phyloP scores from a whole-genome alignment of 176 grass and related monocot species.

The Alopecurus myosuroides region DNA sequence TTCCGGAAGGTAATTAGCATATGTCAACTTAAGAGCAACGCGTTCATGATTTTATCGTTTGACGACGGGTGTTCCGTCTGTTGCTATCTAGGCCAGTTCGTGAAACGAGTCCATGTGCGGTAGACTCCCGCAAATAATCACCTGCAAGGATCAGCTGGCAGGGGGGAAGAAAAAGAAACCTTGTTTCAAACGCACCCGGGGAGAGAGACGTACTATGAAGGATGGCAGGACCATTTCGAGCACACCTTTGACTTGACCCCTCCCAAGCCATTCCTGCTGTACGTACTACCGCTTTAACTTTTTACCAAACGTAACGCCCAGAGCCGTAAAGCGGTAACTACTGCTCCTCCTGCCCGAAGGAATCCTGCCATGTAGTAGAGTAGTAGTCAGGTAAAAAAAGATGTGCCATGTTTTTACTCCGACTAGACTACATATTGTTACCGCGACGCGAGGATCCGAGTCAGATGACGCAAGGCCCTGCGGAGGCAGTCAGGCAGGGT shows the following conservation, averaged over 20 bases:
- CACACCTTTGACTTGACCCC: not conserved
- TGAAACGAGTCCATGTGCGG: not conserved
- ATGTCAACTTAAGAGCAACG: too few species aligned
- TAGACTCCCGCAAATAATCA: not conserved
- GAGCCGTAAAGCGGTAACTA: conserved; percentile 30
- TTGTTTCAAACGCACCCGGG: not conserved
- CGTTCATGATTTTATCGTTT: too few species aligned
- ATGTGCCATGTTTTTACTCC: too few species aligned
- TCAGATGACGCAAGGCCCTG: conserved; percentile 21
- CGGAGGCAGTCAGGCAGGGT: not conserved
- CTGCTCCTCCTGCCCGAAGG: too few species aligned
- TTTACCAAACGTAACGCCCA: conserved; percentile 25
- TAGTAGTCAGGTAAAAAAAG: too few species aligned
- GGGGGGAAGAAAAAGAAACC: not conserved
- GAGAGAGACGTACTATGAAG: not conserved
- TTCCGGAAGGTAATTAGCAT: too few species aligned
- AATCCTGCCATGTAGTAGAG: too few species aligned
- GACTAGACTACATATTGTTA: not conserved
- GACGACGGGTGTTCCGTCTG: too few species aligned
- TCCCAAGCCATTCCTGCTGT: not conserved
- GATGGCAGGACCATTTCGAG: not conserved
- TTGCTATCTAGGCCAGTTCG: not conserved
- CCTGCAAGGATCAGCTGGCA: not conserved
- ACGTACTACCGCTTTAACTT: not conserved
- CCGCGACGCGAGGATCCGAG: not conserved